These are phyloP conservation scores for Eremochloa ophiuroides DNA, from an alignment of 176 grass and related monocot genomes.

Conservation along the genomic window DNA sequence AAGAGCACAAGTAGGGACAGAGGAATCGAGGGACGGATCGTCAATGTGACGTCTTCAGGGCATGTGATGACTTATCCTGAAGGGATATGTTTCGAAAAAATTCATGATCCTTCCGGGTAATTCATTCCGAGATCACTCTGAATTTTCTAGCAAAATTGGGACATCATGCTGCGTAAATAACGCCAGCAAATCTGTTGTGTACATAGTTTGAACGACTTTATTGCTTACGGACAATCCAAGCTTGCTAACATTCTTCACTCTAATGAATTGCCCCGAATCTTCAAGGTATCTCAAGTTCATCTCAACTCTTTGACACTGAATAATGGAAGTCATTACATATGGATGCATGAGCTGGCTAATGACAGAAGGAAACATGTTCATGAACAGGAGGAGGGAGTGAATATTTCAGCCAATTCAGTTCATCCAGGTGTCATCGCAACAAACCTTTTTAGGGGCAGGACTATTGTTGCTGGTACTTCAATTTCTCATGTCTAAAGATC, in stretches of 20 bases:
- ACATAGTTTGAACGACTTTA: no score
- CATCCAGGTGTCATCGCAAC: constrained; percentile 71
- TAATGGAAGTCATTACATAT: no score
- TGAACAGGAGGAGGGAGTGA: constrained; percentile 54
- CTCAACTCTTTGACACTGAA: no score
- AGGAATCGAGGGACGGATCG: constrained; percentile 63
- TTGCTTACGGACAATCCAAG: constrained; percentile 76
- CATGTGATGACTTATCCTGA: constrained; percentile 49
- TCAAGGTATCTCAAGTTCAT: constrained; percentile 48
- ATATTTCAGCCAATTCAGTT: constrained; percentile 76
- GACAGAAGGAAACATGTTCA: background rate
- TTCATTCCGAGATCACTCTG: no score
- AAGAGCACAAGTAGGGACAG: constrained; percentile 47
- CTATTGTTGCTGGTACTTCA: constrained; percentile 31
- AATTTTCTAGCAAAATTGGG: no score
- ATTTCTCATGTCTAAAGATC: background rate
- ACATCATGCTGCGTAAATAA: no score
- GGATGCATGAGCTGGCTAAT: no score
- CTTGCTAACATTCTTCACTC: constrained; percentile 87
- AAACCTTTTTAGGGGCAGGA: constrained; percentile 65
- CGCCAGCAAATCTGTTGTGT: no score
- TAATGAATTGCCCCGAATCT: constrained; percentile 52
- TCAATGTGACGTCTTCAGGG: constrained; percentile 58
- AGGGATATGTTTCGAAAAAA: constrained; percentile 70
- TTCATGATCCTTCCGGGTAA: constrained; percentile 40